These are phyloP conservation scores for Aspergillus phoenicis DNA, from an alignment of 2,329 filamentous ascomycete species.

Conservation along the genomic window DNA sequence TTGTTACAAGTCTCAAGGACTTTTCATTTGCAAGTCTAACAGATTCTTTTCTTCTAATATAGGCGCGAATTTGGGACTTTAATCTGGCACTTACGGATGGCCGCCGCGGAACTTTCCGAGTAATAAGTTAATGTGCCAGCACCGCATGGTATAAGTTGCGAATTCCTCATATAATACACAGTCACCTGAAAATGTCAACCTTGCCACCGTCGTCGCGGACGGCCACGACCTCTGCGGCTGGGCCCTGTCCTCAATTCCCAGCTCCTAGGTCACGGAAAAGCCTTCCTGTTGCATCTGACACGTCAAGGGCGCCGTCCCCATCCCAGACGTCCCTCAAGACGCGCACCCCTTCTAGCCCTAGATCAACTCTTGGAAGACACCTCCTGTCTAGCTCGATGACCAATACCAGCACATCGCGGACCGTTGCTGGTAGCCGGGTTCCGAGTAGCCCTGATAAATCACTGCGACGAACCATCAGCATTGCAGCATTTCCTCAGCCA, in stretches of 20 bases:
- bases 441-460: conserved; percentile 63
- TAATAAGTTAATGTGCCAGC: not conserved
- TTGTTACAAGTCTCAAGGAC: not conserved
- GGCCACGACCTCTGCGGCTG: conserved; percentile 67
- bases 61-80: not conserved
- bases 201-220: conserved; percentile 67
- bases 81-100: not conserved
- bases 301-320: conserved; percentile 47
- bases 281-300: conserved; percentile 52
- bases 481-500: conserved; percentile 89
- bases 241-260: conserved; percentile 73
- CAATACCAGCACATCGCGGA: conserved; percentile 59
- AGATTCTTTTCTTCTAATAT: not conserved
- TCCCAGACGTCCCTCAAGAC: conserved; percentile 56
- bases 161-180: not conserved
- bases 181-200: conserved; percentile 50
- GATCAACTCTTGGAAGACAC: conserved; percentile 54
- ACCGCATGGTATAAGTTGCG: not conserved
- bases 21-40: not conserved
- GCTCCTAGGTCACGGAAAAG: conserved; percentile 72
- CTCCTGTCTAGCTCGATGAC: conserved; percentile 53
- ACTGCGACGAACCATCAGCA: conserved; percentile 85
- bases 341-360: conserved; percentile 61
- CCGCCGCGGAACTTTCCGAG: not conserved
- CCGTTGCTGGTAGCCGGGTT: conserved; percentile 58